These are phyloP conservation scores for Monosporascus ibericus DNA, from an alignment of 2,329 filamentous ascomycete genomes.

Conservation along the genomic window DNA sequence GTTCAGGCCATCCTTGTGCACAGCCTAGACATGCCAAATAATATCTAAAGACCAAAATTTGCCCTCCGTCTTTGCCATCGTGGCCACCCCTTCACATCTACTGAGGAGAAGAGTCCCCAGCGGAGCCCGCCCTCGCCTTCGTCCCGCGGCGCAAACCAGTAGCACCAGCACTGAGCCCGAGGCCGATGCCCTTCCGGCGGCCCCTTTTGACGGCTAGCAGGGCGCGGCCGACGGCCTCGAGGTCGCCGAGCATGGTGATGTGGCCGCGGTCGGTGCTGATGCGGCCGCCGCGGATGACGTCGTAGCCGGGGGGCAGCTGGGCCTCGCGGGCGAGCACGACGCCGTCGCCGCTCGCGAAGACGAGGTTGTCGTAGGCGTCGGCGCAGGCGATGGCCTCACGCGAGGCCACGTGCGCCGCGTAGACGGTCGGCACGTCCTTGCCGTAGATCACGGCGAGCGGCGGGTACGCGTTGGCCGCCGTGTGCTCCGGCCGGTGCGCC, in stretches of 20 bases:
- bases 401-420: constrained; percentile 67
- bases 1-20: too few relatives aligned
- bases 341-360: constrained; percentile 83
- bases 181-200: constrained; percentile 65
- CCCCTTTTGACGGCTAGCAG: constrained; percentile 63
- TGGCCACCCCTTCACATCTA: too few relatives aligned
- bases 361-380: constrained; percentile 79
- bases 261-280: constrained; percentile 81
- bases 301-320: constrained; percentile 78
- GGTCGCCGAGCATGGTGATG: constrained; percentile 78
- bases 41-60: too few relatives aligned
- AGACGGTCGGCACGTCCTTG: constrained; percentile 80
- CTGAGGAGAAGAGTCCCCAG: too few relatives aligned
- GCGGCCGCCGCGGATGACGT: constrained; percentile 64
- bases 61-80: too few relatives aligned
- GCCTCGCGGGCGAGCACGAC: constrained; percentile 81
- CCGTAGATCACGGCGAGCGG: constrained; percentile 80
- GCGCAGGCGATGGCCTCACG: constrained; percentile 67
- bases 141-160: too few relatives aligned
- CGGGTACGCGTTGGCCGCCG: constrained; percentile 67
- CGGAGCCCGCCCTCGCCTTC: background rate
- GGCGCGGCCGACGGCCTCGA: constrained; percentile 73
- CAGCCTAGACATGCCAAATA: too few relatives aligned
- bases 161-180: constrained; percentile 31
- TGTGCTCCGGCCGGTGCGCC: constrained; percentile 52